Evolutionary conservation across 805 yeast species (phyloP).

Genomic region (Ogataea angusta): DNA sequence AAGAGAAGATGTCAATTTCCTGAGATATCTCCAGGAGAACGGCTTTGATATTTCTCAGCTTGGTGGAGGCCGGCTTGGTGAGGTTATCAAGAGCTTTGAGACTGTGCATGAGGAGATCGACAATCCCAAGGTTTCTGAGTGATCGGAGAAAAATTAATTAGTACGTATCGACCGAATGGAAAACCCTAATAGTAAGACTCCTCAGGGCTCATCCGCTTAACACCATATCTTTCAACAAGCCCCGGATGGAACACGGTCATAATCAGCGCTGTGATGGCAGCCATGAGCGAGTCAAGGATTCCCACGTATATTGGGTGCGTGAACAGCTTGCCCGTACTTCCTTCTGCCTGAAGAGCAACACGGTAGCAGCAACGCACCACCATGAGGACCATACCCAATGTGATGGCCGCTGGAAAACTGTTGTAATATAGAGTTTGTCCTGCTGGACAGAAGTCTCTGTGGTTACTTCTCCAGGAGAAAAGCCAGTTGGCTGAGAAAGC

Average conservation of each 20-base stretch:
- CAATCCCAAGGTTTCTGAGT: neutral
- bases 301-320: slow-evolving; percentile 56
- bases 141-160: neutral
- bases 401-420: slow-evolving; percentile 42
- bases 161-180: neutral
- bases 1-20: slow-evolving; percentile 70
- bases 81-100: slow-evolving; percentile 15
- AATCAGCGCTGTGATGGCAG: slow-evolving; percentile 44
- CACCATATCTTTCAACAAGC: slow-evolving; percentile 28
- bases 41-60: slow-evolving; percentile 69
- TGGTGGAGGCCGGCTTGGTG: slow-evolving; percentile 38
- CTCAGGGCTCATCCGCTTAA: neutral
- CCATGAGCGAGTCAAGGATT: slow-evolving; percentile 61
- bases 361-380: slow-evolving; percentile 69
- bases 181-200: neutral
- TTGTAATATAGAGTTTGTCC: slow-evolving; percentile 28
- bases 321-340: slow-evolving; percentile 69
- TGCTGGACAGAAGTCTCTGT: neutral
- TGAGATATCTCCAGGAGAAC: slow-evolving; percentile 58
- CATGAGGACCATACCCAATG: slow-evolving; percentile 47
- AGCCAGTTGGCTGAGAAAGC: neutral
- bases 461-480: neutral
- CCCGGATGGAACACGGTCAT: slow-evolving; percentile 65
- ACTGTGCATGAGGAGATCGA: slow-evolving; percentile 11
- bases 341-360: slow-evolving; percentile 65